Evolutionary conservation across 2,329 filamentous ascomycete genomes (phyloP).

Genomic region (Xylariaceae sp.): DNA sequence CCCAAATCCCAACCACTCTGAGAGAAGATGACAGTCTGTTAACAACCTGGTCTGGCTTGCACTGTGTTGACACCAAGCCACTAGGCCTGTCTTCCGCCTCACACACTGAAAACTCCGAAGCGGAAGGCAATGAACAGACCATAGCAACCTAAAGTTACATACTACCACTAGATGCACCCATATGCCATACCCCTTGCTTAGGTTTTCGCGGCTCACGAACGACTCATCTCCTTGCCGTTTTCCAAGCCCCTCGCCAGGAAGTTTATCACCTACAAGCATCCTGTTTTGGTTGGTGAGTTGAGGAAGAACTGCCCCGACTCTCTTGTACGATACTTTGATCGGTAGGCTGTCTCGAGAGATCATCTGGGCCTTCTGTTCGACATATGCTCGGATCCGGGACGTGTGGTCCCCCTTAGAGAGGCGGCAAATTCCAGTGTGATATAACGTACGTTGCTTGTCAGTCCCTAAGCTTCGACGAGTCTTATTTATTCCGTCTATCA

Average conservation of each 20-base stretch:
- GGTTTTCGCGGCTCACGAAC: not conserved
- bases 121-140: not conserved
- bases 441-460: too few relatives aligned
- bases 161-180: not conserved
- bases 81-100: not conserved
- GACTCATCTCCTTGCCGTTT: not conserved
- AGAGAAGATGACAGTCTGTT: not conserved
- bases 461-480: too few relatives aligned
- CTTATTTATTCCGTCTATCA: too few relatives aligned
- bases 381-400: not conserved
- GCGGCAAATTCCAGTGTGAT: too few relatives aligned
- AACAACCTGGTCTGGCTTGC: not conserved
- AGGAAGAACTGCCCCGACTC: not conserved
- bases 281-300: not conserved
- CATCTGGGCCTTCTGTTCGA: not conserved
- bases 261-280: not conserved
- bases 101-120: not conserved
- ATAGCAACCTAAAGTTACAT: not conserved
- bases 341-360: not conserved
- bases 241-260: not conserved
- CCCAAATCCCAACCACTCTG: slow-evolving; percentile 35
- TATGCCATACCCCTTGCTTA: not conserved
- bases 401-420: not conserved
- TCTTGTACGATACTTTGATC: not conserved
- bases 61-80: not conserved